Conservation (phyloP, 2,329 filamentous ascomycete species). For the Xylariales sp. region DNA sequence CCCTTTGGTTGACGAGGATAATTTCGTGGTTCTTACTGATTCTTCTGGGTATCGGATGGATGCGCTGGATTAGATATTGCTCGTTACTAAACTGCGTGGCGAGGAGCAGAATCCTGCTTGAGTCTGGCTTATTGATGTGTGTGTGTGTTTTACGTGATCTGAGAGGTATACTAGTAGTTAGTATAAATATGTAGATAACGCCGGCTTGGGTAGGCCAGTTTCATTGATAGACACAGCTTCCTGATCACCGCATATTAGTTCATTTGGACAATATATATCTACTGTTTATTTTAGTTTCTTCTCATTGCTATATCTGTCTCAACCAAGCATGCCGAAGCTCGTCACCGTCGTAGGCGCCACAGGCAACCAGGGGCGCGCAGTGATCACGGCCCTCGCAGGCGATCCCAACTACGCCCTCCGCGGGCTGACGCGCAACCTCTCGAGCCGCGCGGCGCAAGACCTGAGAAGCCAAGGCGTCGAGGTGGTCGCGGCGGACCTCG, state of each 20-base stretch:
- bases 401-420: slow-evolving; percentile 33
- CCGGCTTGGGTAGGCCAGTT: background rate
- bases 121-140: background rate
- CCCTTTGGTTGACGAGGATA: background rate
- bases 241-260: background rate
- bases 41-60: background rate
- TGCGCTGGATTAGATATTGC: too few species aligned
- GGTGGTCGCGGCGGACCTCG: slow-evolving; percentile 21
- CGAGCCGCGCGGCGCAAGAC: slow-evolving; percentile 14
- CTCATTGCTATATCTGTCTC: background rate
- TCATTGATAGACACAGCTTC: background rate
- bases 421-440: slow-evolving; percentile 27
- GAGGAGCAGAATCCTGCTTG: background rate
- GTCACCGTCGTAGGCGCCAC: slow-evolving; percentile 34
- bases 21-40: background rate
- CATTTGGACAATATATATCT: background rate
- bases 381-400: slow-evolving; percentile 21
- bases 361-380: slow-evolving; percentile 28
- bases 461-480: slow-evolving; percentile 22
- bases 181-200: slow-evolving; percentile 4
- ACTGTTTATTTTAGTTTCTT: too few species aligned
- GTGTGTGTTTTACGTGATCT: too few species aligned
- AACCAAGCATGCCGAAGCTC: slow-evolving; percentile 25
- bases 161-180: background rate
- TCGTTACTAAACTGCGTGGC: background rate